Evolutionary conservation across 768 basidiomycete species (phyloP).

Genomic region (Russula ochroleuca): DNA sequence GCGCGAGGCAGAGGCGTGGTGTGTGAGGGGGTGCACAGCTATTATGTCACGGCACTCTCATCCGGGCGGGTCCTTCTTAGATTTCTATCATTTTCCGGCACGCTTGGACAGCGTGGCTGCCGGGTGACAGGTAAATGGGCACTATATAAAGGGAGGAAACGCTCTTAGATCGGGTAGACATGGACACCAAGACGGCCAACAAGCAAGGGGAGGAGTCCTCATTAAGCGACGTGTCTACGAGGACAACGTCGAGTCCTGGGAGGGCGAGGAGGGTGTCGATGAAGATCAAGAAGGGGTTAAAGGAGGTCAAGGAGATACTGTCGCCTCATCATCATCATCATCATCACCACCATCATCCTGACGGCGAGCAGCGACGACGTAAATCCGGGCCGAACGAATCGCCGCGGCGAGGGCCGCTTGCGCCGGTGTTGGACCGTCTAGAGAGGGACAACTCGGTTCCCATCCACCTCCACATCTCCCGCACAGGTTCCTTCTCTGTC

Average conservation of each 20-base stretch:
- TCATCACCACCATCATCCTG: not conserved
- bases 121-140: conserved; percentile 9
- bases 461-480: conserved; percentile 32
- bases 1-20: conserved; percentile 12
- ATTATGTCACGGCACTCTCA: conserved; percentile 11
- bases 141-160: conserved; percentile 5
- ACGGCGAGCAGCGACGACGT: conserved; percentile 3
- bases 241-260: conserved; percentile 11
- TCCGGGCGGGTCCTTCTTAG: not conserved
- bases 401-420: conserved; percentile 19
- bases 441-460: conserved; percentile 26
- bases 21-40: conserved; percentile 2
- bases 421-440: conserved; percentile 20
- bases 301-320: conserved; percentile 28
- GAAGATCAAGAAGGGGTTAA: conserved; percentile 26
- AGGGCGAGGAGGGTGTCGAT: conserved; percentile 27
- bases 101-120: conserved; percentile 18
- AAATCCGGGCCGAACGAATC: conserved; percentile 19
- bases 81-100: conserved; percentile 3
- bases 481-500: conserved; percentile 42
- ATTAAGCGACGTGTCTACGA: conserved; percentile 4
- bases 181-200: conserved; percentile 11
- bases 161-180: not conserved
- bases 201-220: conserved; percentile 13
- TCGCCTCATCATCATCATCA: conserved; percentile 20